These are phyloP conservation scores for Bipolaris victoriae DNA, from an alignment of 2,329 filamentous ascomycete species.

Conservation along the genomic window DNA sequence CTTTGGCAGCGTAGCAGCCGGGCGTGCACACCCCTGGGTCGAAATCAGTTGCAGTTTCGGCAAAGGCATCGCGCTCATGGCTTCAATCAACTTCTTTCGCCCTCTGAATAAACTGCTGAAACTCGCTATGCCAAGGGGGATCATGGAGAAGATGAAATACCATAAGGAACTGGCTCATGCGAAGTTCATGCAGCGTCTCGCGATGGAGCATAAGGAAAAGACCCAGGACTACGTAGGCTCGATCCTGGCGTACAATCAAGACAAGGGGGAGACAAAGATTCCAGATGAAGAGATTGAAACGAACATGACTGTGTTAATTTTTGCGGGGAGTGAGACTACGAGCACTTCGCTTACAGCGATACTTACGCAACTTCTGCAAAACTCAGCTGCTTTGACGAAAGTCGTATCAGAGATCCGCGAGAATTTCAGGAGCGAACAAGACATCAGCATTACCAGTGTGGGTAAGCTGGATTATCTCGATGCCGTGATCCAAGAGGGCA, in stretches of 20 bases:
- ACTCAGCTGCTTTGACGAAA: constrained; percentile 7
- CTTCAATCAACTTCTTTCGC: constrained; percentile 35
- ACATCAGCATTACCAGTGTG: constrained; percentile 3
- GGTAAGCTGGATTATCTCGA: constrained; percentile 26
- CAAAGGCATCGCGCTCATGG: constrained; percentile 27
- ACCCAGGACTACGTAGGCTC: constrained; percentile 34
- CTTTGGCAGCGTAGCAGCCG: constrained; percentile 31
- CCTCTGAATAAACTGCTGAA: constrained; percentile 23
- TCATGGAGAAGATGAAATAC: constrained; percentile 24
- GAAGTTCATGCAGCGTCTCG: constrained; percentile 34
- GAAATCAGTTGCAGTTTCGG: constrained; percentile 33
- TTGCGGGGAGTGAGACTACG: constrained; percentile 50
- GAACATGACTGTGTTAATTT: constrained; percentile 44
- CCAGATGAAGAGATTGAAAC: constrained; percentile 43
- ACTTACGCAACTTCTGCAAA: constrained; percentile 36
- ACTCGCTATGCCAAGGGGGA: constrained; percentile 13
- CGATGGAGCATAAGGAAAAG: constrained; percentile 35
- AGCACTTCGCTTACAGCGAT: constrained; percentile 45
- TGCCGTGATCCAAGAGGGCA: constrained; percentile 35
- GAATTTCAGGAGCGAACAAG: not conserved
- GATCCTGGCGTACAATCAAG: constrained; percentile 33
- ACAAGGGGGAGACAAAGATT: constrained; percentile 26
- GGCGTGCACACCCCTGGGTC: constrained; percentile 43
- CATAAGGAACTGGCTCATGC: constrained; percentile 24
- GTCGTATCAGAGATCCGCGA: not conserved